A percentile compares a stretch with the other conserved stretches of the same genome.
phyloP scores from a whole-genome alignment of 805 yeast genomes.

The Ogataea pini region DNA sequence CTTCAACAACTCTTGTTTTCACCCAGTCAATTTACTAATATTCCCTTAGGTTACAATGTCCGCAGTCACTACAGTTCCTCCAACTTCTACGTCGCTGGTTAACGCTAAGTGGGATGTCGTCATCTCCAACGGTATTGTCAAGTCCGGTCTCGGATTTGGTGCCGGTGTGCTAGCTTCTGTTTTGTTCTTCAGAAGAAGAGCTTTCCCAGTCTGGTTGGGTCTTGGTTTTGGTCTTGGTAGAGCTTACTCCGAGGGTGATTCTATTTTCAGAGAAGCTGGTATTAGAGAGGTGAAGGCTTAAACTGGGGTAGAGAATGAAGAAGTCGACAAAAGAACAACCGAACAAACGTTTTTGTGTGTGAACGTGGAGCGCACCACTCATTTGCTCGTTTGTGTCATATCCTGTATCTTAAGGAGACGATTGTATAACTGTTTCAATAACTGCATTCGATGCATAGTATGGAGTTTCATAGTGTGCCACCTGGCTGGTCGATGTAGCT shows the following conservation, averaged over 20 bases:
- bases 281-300: slow-evolving; percentile 72
- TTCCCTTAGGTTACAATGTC: slow-evolving; percentile 19
- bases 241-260: slow-evolving; percentile 98
- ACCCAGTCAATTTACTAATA: slow-evolving; percentile 5
- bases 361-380: slow-evolving; percentile 5
- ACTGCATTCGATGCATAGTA: slow-evolving; percentile 7
- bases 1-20: neutral
- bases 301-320: slow-evolving; percentile 2
- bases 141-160: slow-evolving; percentile 95
- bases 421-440: slow-evolving; percentile 8
- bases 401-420: slow-evolving; percentile 1
- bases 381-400: neutral
- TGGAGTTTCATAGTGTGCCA: neutral
- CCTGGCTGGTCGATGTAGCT: too few relatives aligned
- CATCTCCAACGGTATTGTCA: slow-evolving; percentile 88
- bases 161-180: slow-evolving; percentile 94
- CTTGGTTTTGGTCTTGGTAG: slow-evolving; percentile 97
- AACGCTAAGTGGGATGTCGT: slow-evolving; percentile 84
- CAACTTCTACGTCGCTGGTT: slow-evolving; percentile 32
- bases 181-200: slow-evolving; percentile 85
- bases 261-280: slow-evolving; percentile 87
- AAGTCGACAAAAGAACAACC: neutral
- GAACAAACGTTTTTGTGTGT: neutral
- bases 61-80: slow-evolving; percentile 23
- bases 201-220: slow-evolving; percentile 98